Evolutionary conservation across 805 yeast genomes (phyloP).

Genomic region (Scheffersomyces lignosus): DNA sequence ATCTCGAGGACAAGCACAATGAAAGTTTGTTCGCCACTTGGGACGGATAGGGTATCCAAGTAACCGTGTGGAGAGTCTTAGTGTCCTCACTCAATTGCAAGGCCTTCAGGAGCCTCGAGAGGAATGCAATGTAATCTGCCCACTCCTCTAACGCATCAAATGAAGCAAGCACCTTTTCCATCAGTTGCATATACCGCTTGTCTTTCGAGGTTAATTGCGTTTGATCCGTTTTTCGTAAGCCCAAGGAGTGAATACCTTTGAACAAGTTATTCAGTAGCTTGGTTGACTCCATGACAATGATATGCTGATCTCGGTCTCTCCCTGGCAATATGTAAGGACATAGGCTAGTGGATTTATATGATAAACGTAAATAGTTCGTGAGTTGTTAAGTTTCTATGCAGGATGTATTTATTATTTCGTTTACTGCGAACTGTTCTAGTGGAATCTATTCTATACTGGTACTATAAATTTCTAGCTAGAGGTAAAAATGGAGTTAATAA

Average conservation of each 20-base stretch:
- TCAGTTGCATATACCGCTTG: constrained; percentile 62
- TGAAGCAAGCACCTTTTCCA: constrained; percentile 69
- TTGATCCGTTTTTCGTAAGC: not conserved
- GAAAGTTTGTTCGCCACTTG: constrained; percentile 72
- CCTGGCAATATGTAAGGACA: too few relatives aligned
- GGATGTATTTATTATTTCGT: not conserved
- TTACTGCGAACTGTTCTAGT: too few relatives aligned
- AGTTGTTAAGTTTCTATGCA: not conserved
- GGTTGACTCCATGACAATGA: not conserved
- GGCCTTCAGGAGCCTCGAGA: constrained; percentile 76
- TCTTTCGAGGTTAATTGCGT: constrained; percentile 49
- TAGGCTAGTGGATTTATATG: too few relatives aligned
- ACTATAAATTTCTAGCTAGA: too few relatives aligned
- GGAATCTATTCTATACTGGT: too few relatives aligned
- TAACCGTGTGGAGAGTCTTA: constrained; percentile 18
- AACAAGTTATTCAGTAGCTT: not conserved
- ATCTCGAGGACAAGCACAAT: constrained; percentile 71
- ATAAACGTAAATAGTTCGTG: not conserved
- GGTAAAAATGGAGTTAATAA: constrained; percentile 27
- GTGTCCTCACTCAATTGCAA: constrained; percentile 38
- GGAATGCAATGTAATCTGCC: constrained; percentile 95
- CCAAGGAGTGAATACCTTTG: not conserved
- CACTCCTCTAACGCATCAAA: constrained; percentile 90
- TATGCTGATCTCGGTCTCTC: too few relatives aligned
- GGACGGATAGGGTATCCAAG: constrained; percentile 65